A percentile compares a stretch with the other conserved stretches of the same genome.
phyloP scores from a whole-genome alignment of 805 yeast genomes.

The Scheffersomyces coipomensis region DNA sequence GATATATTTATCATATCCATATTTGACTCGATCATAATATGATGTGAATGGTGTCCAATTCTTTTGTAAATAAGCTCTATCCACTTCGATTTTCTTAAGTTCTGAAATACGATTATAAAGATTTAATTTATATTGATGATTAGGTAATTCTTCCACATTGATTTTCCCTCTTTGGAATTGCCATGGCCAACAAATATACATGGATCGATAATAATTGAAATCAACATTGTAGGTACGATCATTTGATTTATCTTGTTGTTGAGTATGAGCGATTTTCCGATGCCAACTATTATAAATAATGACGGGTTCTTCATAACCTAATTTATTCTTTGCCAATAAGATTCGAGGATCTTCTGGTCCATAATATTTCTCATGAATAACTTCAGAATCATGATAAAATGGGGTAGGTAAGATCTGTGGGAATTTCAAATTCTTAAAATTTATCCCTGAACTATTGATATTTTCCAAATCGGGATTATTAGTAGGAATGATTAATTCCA shows the following conservation, averaged over 20 bases:
- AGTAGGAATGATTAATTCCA: slow-evolving; percentile 22
- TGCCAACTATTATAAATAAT: slow-evolving; percentile 17
- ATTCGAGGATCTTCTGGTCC: slow-evolving; percentile 28
- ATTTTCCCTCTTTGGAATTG: slow-evolving; percentile 28
- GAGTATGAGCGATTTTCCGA: slow-evolving; percentile 8
- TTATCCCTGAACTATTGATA: not conserved
- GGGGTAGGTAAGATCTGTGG: slow-evolving; percentile 30
- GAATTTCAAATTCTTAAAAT: slow-evolving; percentile 12
- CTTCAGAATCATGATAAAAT: slow-evolving; percentile 12
- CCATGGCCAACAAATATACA: slow-evolving; percentile 32
- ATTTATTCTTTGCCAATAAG: slow-evolving; percentile 14
- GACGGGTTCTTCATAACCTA: slow-evolving; percentile 23
- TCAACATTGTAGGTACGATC: not conserved
- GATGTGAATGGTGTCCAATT: slow-evolving; percentile 42
- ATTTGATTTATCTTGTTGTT: slow-evolving; percentile 6
- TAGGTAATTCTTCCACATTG: slow-evolving; percentile 17
- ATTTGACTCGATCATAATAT: slow-evolving; percentile 14
- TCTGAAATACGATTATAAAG: slow-evolving; percentile 19
- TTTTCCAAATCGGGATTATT: slow-evolving; percentile 6
- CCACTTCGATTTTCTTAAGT: slow-evolving; percentile 12
- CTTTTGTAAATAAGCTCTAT: slow-evolving; percentile 15
- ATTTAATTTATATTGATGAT: slow-evolving; percentile 8
- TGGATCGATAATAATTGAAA: slow-evolving; percentile 17
- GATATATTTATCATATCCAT: slow-evolving; percentile 25
- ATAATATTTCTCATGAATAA: slow-evolving; percentile 9